A percentile compares a stretch with the other conserved stretches of the same genome.
Evolutionary conservation across 352 stramenopile species (phyloP).

Genomic region (Plasmopara halstedii): DNA sequence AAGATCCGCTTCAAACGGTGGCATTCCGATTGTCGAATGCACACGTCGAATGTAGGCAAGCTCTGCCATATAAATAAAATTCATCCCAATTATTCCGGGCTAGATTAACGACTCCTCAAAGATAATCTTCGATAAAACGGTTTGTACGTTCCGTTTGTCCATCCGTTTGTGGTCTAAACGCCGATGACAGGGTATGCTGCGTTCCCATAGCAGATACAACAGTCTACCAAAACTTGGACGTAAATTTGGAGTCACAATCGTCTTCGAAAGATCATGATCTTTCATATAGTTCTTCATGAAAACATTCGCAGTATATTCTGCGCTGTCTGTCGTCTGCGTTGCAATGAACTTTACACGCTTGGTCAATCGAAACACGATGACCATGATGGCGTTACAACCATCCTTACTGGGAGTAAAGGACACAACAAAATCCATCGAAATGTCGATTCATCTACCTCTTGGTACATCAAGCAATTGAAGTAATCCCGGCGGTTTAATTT

Average conservation of each 20-base stretch:
- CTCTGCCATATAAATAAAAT: constrained; percentile 11
- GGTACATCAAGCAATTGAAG: constrained; percentile 3
- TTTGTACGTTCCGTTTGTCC: constrained; percentile 5
- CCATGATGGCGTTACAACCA: constrained; percentile 1
- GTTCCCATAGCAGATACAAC: neutral
- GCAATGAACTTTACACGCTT: neutral
- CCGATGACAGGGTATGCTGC: neutral
- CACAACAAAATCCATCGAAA: constrained; percentile 10
- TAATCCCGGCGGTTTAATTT: constrained; percentile 8
- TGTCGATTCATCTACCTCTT: constrained; percentile 6
- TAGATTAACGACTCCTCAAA: neutral
- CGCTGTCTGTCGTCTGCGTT: neutral
- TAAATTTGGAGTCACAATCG: neutral
- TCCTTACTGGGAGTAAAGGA: neutral
- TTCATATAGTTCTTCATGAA: neutral
- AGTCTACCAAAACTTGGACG: neutral
- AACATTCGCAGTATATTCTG: neutral
- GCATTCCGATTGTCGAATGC: constrained; percentile 7
- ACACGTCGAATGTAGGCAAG: constrained; percentile 12
- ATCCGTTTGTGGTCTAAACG: neutral
- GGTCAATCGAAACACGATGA: neutral
- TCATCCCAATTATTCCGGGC: constrained; percentile 6
- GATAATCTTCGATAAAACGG: constrained; percentile 12
- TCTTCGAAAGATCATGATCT: neutral
- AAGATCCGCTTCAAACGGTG: neutral